A percentile compares a stretch with the other conserved stretches of the same genome.
Conservation (phyloP, 352 stramenopile genomes). For the Globisporangium echinulatum region DNA sequence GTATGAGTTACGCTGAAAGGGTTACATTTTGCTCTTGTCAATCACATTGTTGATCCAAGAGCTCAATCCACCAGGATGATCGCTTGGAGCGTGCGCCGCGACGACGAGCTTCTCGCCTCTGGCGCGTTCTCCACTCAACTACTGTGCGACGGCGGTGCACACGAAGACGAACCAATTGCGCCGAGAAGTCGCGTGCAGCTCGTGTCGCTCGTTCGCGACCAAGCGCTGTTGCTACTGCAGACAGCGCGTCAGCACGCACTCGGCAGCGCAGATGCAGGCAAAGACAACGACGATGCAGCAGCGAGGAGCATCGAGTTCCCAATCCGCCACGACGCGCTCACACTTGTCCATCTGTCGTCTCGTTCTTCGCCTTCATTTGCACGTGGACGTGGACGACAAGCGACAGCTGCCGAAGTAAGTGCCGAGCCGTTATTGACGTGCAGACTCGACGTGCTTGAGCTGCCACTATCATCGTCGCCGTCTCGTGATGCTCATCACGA, state of each 20-base stretch:
- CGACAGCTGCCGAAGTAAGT: not conserved
- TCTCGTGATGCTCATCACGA: not conserved
- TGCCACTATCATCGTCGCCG: too few species aligned
- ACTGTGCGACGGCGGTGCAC: not conserved
- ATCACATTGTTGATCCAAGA: not conserved
- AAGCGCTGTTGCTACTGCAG: slow-evolving; percentile 5
- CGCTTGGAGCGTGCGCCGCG: slow-evolving; percentile 27
- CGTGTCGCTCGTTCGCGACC: not conserved
- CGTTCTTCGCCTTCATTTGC: too few species aligned
- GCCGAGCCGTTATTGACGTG: not conserved
- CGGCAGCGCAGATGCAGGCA: too few species aligned
- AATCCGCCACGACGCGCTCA: not conserved
- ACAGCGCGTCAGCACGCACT: not conserved
- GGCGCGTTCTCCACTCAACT: slow-evolving; percentile 18
- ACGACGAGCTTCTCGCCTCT: slow-evolving; percentile 14
- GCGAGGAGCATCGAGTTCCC: slow-evolving; percentile 4
- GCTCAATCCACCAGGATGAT: slow-evolving; percentile 13
- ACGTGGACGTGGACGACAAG: too few species aligned
- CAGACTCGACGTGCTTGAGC: not conserved
- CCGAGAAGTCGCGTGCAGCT: slow-evolving; percentile 1
- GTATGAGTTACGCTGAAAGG: not conserved
- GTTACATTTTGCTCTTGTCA: slow-evolving; percentile 7
- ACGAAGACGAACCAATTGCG: not conserved
- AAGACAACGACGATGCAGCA: not conserved
- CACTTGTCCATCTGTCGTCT: not conserved